Conservation (phyloP, 2,329 filamentous ascomycete genomes). For the Hirsutella rhossiliensis region DNA sequence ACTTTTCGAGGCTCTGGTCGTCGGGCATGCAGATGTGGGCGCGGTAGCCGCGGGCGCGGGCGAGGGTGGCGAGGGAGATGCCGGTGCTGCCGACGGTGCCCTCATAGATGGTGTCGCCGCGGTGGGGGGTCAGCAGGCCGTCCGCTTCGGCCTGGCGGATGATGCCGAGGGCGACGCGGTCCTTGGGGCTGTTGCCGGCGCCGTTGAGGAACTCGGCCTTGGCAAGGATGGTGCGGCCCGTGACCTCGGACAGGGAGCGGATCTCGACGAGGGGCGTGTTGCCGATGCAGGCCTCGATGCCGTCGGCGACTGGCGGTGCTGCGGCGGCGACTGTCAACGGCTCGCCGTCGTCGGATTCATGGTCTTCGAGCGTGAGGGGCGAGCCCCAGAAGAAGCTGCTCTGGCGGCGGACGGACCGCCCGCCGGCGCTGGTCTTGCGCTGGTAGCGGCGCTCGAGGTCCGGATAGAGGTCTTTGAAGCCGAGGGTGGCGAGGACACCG, state of each 20-base stretch:
- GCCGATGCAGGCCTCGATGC: conserved; percentile 85
- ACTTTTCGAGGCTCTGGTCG: conserved; percentile 83
- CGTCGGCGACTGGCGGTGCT: conserved; percentile 33
- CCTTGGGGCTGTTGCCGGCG: conserved; percentile 86
- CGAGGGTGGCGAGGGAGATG: conserved; percentile 84
- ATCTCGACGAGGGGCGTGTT: conserved; percentile 85
- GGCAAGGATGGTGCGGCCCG: conserved; percentile 78
- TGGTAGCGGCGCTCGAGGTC: conserved; percentile 57
- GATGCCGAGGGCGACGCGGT: conserved; percentile 85
- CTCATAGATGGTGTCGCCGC: conserved; percentile 93
- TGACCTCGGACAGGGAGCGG: conserved; percentile 72
- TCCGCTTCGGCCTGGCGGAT: conserved; percentile 69
- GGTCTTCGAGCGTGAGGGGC: conserved; percentile 43
- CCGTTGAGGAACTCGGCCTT: conserved; percentile 97
- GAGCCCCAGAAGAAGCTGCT: conserved; percentile 33
- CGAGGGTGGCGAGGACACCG: conserved; percentile 63
- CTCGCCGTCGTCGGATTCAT: background rate
- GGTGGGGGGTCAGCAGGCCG: conserved; percentile 63
- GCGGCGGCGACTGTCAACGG: background rate
- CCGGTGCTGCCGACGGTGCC: conserved; percentile 94
- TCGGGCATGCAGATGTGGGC: conserved; percentile 97
- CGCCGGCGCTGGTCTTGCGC: conserved; percentile 19
- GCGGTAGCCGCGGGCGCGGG: conserved; percentile 76
- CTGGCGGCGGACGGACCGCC: conserved; percentile 14
- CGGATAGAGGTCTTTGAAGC: conserved; percentile 69